Percentiles rank a stretch among this genome's conserved stretches.
phyloP scores from a whole-genome alignment of 768 basidiomycete species.

The Fomitopsis serialis region DNA sequence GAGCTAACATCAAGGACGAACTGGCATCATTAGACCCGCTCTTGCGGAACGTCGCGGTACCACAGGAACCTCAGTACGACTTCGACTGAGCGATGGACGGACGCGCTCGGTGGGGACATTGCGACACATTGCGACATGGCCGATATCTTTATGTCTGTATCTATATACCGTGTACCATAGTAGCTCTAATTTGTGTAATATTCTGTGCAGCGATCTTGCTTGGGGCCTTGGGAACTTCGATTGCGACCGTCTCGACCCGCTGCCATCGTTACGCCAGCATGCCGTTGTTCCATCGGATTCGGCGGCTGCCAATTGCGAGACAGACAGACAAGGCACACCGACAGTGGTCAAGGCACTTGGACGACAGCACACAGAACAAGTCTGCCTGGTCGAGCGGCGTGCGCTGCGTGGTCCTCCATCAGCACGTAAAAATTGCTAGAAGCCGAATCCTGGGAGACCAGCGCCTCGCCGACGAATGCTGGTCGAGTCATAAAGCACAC shows the following conservation, averaged over 20 bases:
- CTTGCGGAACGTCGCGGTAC: slow-evolving; percentile 48
- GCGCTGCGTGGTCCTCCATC: too few species aligned
- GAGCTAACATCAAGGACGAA: slow-evolving; percentile 78
- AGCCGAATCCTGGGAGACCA: too few species aligned
- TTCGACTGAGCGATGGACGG: slow-evolving; percentile 12
- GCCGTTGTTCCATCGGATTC: too few species aligned
- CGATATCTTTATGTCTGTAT: slow-evolving; percentile 19
- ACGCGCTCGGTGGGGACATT: neutral
- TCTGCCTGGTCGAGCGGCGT: too few species aligned
- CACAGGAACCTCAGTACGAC: slow-evolving; percentile 34
- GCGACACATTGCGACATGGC: neutral
- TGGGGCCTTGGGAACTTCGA: neutral
- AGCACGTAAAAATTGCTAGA: too few species aligned
- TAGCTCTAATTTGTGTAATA: slow-evolving; percentile 2
- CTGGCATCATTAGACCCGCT: slow-evolving; percentile 77
- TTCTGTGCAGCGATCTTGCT: neutral
- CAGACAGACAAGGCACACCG: too few species aligned
- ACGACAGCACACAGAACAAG: too few species aligned
- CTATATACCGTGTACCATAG: slow-evolving; percentile 8
- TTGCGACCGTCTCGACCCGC: neutral
- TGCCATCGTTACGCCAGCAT: neutral
- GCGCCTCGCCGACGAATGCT: neutral
- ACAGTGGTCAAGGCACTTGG: too few species aligned
- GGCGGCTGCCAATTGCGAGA: too few species aligned
- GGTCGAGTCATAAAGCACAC: neutral